These are phyloP conservation scores for Colletotrichum echinochloae DNA, from an alignment of 2,329 filamentous ascomycete species.

Conservation along the genomic window DNA sequence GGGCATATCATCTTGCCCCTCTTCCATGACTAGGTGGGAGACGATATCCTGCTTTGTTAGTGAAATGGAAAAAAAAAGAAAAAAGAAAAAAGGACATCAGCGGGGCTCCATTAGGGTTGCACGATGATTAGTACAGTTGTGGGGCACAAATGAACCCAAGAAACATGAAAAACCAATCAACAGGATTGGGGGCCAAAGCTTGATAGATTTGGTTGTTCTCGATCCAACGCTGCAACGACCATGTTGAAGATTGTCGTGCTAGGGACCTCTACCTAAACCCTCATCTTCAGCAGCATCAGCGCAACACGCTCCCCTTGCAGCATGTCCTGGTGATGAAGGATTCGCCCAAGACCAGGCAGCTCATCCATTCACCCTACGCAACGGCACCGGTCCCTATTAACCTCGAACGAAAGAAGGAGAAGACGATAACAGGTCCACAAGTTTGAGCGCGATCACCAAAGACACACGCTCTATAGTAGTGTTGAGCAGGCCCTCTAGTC, in stretches of 20 bases:
- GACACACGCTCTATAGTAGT: slow-evolving; percentile 79
- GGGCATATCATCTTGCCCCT: slow-evolving; percentile 80
- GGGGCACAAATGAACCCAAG: no score
- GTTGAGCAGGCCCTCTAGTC: slow-evolving; percentile 81
- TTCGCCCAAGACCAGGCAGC: slow-evolving; percentile 84
- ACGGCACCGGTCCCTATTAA: slow-evolving; percentile 79
- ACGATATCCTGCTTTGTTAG: no score
- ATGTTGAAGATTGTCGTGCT: slow-evolving; percentile 82
- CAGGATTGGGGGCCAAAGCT: no score
- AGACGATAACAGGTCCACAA: no score
- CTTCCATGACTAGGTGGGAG: no score
- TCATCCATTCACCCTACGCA: slow-evolving; percentile 75
- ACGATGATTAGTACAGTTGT: no score
- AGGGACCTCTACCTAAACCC: slow-evolving; percentile 79
- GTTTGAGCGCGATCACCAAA: slow-evolving; percentile 89
- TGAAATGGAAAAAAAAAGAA: no score
- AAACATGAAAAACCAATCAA: neutral
- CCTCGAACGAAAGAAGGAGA: slow-evolving; percentile 81
- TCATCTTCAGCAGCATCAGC: slow-evolving; percentile 80
- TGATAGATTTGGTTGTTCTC: no score
- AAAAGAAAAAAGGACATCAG: no score
- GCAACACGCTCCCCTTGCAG: slow-evolving; percentile 89
- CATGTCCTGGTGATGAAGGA: slow-evolving; percentile 85
- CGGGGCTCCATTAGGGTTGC: slow-evolving; percentile 71
- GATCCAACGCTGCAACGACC: slow-evolving; percentile 81